Conservation (phyloP, 169 alveolate genomes). For the Plasmodium knowlesi region DNA sequence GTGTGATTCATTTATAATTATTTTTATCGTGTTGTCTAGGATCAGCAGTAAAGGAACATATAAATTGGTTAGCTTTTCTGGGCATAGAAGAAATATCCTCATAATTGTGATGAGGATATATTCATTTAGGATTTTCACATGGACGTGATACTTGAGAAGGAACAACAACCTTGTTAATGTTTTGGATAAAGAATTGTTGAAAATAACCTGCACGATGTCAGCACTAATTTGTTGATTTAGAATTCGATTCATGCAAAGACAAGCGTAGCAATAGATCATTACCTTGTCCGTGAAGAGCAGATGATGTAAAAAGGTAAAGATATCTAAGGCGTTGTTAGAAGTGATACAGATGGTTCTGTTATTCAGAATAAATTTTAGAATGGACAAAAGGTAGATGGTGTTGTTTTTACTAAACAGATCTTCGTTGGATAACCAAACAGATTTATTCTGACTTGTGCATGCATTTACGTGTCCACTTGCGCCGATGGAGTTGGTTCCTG, state of each 20-base stretch:
- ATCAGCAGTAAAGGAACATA: not conserved
- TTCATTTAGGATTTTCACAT: constrained; percentile 32
- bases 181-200: not conserved
- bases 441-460: not conserved
- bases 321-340: not conserved
- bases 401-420: constrained; percentile 22
- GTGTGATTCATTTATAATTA: constrained; percentile 84
- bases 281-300: constrained; percentile 33
- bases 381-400: constrained; percentile 15
- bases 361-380: constrained; percentile 30
- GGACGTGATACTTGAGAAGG: constrained; percentile 10
- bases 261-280: constrained; percentile 41
- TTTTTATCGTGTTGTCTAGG: constrained; percentile 72
- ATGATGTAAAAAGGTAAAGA: constrained; percentile 3
- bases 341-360: constrained; percentile 24
- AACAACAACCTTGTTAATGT: constrained; percentile 26
- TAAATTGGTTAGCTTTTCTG: constrained; percentile 5
- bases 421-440: constrained; percentile 37
- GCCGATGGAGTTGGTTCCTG: not conserved
- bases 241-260: constrained; percentile 51
- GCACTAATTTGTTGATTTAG: constrained; percentile 1
- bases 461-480: not conserved
- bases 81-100: constrained; percentile 13
- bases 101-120: constrained; percentile 45
- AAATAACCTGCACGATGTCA: not conserved